Conservation (phyloP, 2,329 filamentous ascomycete genomes). For the Parafenestella ontariensis region DNA sequence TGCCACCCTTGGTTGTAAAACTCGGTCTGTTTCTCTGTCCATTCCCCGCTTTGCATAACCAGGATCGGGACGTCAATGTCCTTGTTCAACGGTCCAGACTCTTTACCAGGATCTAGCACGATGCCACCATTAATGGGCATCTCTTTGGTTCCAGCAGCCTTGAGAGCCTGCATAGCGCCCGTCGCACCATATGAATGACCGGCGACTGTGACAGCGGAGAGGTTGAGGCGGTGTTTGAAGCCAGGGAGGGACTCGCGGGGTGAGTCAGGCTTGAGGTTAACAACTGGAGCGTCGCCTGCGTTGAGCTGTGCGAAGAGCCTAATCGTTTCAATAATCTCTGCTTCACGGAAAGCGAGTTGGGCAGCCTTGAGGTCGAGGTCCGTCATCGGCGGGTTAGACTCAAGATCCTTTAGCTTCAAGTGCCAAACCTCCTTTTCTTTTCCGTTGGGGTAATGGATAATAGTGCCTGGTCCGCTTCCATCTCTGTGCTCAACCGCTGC, state of each 20-base stretch:
- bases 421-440: slow-evolving; percentile 48
- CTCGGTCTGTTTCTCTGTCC: slow-evolving; percentile 63
- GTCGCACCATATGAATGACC: slow-evolving; percentile 74
- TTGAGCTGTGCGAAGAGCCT: slow-evolving; percentile 51
- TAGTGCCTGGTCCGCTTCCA: slow-evolving; percentile 54
- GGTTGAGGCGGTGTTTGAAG: slow-evolving; percentile 64
- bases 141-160: slow-evolving; percentile 52
- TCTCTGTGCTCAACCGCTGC: slow-evolving; percentile 58
- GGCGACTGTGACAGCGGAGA: slow-evolving; percentile 62
- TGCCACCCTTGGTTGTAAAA: slow-evolving; percentile 69
- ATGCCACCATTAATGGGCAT: slow-evolving; percentile 64
- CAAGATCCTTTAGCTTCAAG: slow-evolving; percentile 45
- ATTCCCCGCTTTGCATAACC: slow-evolving; percentile 69
- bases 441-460: slow-evolving; percentile 48
- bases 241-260: slow-evolving; percentile 54
- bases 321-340: slow-evolving; percentile 56
- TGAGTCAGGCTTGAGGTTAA: slow-evolving; percentile 55
- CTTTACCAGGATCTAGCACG: slow-evolving; percentile 71
- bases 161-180: slow-evolving; percentile 66
- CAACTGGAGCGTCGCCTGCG: slow-evolving; percentile 45
- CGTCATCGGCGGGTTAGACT: slow-evolving; percentile 40
- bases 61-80: slow-evolving; percentile 66
- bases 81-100: slow-evolving; percentile 66
- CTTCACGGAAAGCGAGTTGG: slow-evolving; percentile 55
- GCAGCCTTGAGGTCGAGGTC: slow-evolving; percentile 49